phyloP scores from a whole-genome alignment of 495 filamentous ascomycete species.

The Aspergillus avenaceus region DNA sequence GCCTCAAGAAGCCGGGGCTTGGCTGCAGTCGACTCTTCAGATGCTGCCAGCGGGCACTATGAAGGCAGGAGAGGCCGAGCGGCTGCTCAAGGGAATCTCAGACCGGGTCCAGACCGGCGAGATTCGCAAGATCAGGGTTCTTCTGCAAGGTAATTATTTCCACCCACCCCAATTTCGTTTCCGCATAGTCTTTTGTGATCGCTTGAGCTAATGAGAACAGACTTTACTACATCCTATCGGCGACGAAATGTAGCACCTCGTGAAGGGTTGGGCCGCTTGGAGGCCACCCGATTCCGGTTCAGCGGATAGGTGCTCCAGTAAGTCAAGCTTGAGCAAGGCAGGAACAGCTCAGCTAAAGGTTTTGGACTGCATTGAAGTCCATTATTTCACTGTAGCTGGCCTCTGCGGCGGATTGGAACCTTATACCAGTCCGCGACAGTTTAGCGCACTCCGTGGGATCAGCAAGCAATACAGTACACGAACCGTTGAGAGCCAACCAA shows the following conservation, averaged over 20 bases:
- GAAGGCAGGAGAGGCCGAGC: constrained; percentile 57
- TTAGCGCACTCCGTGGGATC: neutral
- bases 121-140: constrained; percentile 71
- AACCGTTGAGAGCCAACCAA: neutral
- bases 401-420: neutral
- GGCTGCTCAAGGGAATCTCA: constrained; percentile 60
- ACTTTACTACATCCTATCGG: constrained; percentile 93
- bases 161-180: neutral
- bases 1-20: constrained; percentile 68
- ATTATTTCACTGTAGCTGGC: neutral
- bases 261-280: constrained; percentile 80
- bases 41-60: constrained; percentile 82
- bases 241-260: constrained; percentile 91
- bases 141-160: constrained; percentile 77
- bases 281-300: constrained; percentile 83
- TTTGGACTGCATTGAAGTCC: neutral
- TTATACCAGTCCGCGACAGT: neutral
- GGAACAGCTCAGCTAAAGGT: neutral
- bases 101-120: constrained; percentile 68
- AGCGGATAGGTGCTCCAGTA: constrained; percentile 41
- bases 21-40: constrained; percentile 77
- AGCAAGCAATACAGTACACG: neutral
- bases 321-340: neutral
- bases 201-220: constrained; percentile 24
- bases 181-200: neutral